A percentile compares a stretch with the other conserved stretches of the same genome.
phyloP scores from a whole-genome alignment of 176 grass and related monocot genomes.

The Phoenix dactylifera region DNA sequence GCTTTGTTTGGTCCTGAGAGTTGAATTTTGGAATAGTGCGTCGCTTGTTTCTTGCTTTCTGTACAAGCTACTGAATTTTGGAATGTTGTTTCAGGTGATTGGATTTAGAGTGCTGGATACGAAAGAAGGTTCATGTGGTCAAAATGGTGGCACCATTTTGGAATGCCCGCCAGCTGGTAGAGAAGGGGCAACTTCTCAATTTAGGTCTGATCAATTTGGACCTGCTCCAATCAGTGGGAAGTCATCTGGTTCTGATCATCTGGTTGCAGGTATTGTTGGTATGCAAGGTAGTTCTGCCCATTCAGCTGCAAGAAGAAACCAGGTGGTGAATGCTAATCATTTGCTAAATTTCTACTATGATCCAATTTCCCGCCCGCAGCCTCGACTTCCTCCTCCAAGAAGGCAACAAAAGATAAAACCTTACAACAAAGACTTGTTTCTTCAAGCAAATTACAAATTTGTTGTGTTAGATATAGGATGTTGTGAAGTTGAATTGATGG shows the following conservation, averaged over 20 bases:
- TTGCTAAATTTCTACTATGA: slow-evolving; percentile 95
- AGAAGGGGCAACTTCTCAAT: slow-evolving; percentile 10
- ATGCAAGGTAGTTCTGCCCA: slow-evolving; percentile 39
- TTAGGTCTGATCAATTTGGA: slow-evolving; percentile 11
- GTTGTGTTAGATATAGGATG: slow-evolving; percentile 70
- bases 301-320: slow-evolving; percentile 55
- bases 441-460: slow-evolving; percentile 99
- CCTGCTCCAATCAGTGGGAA: slow-evolving; percentile 8
- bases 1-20: too few relatives aligned
- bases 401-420: slow-evolving; percentile 80
- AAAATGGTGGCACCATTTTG: slow-evolving; percentile 34
- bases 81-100: slow-evolving; percentile 45
- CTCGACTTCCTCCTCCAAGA: slow-evolving; percentile 60
- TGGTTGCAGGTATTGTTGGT: slow-evolving; percentile 26
- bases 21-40: too few relatives aligned
- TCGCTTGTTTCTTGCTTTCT: too few relatives aligned
- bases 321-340: slow-evolving; percentile 78
- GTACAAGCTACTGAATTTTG: too few relatives aligned
- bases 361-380: slow-evolving; percentile 71
- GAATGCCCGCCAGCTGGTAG: slow-evolving; percentile 35
- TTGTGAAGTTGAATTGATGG: slow-evolving; percentile 58
- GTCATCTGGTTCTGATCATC: slow-evolving; percentile 22
- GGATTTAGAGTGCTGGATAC: slow-evolving; percentile 43
- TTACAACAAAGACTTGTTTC: slow-evolving; percentile 92
- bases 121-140: slow-evolving; percentile 32